phyloP scores from a whole-genome alignment of 2,329 filamentous ascomycete species.

The Fusarium coffeatum region DNA sequence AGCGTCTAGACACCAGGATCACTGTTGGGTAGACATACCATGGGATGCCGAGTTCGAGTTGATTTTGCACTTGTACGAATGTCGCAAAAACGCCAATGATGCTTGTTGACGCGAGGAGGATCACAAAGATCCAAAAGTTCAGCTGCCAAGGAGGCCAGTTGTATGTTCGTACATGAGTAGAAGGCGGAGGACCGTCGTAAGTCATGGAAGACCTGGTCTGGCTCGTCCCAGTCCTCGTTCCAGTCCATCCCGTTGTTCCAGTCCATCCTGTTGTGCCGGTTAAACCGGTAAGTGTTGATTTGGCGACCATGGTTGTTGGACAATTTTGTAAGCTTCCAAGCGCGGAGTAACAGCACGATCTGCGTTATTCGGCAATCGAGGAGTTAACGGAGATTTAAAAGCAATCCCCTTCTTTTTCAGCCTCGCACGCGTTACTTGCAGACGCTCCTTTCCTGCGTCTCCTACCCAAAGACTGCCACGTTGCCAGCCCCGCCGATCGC shows the following conservation, averaged over 20 bases:
- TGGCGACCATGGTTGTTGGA: slow-evolving; percentile 44
- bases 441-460: not conserved
- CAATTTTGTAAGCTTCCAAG: not conserved
- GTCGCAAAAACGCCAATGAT: slow-evolving; percentile 71
- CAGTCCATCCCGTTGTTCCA: slow-evolving; percentile 33
- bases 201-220: slow-evolving; percentile 56
- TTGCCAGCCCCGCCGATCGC: slow-evolving; percentile 39
- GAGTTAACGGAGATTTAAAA: not conserved
- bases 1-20: not conserved
- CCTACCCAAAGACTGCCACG: slow-evolving; percentile 36
- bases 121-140: slow-evolving; percentile 75
- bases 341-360: not conserved
- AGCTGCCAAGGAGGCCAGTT: slow-evolving; percentile 76
- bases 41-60: slow-evolving; percentile 65
- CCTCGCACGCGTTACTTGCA: not conserved
- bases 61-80: slow-evolving; percentile 69
- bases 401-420: not conserved
- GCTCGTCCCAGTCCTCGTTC: slow-evolving; percentile 38
- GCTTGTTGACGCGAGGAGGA: slow-evolving; percentile 68
- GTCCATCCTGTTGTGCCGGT: slow-evolving; percentile 47
- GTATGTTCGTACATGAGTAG: slow-evolving; percentile 67
- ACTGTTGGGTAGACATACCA: slow-evolving; percentile 61
- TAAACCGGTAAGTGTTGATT: slow-evolving; percentile 44
- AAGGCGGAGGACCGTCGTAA: slow-evolving; percentile 56
- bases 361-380: not conserved